Conservation (phyloP, 352 stramenopile species). For the Globisporangium solare region DNA sequence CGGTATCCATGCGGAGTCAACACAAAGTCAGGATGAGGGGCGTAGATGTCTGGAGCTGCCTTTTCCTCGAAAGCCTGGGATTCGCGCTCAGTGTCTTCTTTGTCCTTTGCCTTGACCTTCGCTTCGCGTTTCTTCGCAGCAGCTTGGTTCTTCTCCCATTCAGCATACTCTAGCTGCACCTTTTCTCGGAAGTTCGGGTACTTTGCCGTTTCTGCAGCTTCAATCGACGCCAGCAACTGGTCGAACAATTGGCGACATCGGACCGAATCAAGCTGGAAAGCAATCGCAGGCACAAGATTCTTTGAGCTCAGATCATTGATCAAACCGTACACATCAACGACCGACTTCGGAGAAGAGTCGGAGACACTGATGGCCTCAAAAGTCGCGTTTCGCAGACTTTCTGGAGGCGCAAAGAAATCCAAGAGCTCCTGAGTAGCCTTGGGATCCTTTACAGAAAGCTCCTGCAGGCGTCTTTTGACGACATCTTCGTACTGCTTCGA, state of each 20-base stretch:
- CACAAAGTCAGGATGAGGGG: slow-evolving; percentile 97
- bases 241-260: slow-evolving; percentile 86
- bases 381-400: slow-evolving; percentile 57
- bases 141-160: slow-evolving; percentile 85
- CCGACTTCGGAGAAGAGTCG: slow-evolving; percentile 49
- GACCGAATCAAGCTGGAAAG: slow-evolving; percentile 86
- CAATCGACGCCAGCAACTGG: slow-evolving; percentile 63
- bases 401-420: slow-evolving; percentile 69
- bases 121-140: slow-evolving; percentile 91
- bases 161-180: slow-evolving; percentile 89
- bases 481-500: slow-evolving; percentile 97
- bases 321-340: slow-evolving; percentile 63
- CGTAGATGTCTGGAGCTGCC: slow-evolving; percentile 90
- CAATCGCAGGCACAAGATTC: slow-evolving; percentile 76
- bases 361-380: slow-evolving; percentile 44
- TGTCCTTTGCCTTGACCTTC: slow-evolving; percentile 93
- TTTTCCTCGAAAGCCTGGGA: slow-evolving; percentile 81
- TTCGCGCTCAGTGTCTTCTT: slow-evolving; percentile 79
- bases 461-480: slow-evolving; percentile 91
- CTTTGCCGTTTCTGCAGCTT: slow-evolving; percentile 62
- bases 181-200: slow-evolving; percentile 92
- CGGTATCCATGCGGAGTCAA: slow-evolving; percentile 91
- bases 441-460: slow-evolving; percentile 85
- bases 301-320: slow-evolving; percentile 59
- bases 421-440: slow-evolving; percentile 84